Percentiles rank a stretch among this genome's conserved stretches.
These are phyloP conservation scores for Flagelloscypha sp. DNA, from an alignment of 768 basidiomycete species.

Conservation along the genomic window DNA sequence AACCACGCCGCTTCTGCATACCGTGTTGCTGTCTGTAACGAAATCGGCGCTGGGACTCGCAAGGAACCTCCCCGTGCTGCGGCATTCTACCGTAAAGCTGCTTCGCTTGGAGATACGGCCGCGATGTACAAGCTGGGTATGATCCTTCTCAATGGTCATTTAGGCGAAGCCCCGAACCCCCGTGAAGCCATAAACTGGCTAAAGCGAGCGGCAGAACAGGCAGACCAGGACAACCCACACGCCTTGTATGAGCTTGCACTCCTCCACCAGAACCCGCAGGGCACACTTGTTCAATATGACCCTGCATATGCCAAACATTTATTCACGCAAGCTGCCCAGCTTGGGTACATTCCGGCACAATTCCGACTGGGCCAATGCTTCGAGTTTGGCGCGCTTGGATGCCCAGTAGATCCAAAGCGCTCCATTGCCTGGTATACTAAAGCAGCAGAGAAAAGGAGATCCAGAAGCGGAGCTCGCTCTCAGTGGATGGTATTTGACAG, in stretches of 20 bases:
- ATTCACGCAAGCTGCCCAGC: conserved; percentile 84
- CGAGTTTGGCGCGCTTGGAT: conserved; percentile 84
- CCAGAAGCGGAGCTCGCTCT: conserved; percentile 91
- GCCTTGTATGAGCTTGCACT: conserved; percentile 93
- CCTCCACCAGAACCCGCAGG: conserved; percentile 66
- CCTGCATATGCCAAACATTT: conserved; percentile 76
- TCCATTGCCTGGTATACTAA: conserved; percentile 99
- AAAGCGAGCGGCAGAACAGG: conserved; percentile 90
- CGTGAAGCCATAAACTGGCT: conserved; percentile 94
- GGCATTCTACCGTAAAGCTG: conserved; percentile 94
- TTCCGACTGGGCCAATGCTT: conserved; percentile 94
- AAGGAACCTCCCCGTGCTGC: conserved; percentile 83
- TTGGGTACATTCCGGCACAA: conserved; percentile 90
- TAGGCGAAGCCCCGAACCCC: conserved; percentile 77
- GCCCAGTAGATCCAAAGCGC: conserved; percentile 85
- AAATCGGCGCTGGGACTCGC: conserved; percentile 93
- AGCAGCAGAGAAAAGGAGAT: conserved; percentile 94
- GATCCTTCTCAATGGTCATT: conserved; percentile 78
- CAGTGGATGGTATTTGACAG: conserved; percentile 97
- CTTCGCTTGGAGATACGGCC: conserved; percentile 90
- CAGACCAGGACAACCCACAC: conserved; percentile 97
- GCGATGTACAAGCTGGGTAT: conserved; percentile 99
- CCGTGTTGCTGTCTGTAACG: conserved; percentile 97
- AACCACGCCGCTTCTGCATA: conserved; percentile 94
- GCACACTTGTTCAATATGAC: conserved; percentile 67